Evolutionary conservation across 1,284 basidiomycete genomes (phyloP).

Genomic region (Malassezia dermatis): DNA sequence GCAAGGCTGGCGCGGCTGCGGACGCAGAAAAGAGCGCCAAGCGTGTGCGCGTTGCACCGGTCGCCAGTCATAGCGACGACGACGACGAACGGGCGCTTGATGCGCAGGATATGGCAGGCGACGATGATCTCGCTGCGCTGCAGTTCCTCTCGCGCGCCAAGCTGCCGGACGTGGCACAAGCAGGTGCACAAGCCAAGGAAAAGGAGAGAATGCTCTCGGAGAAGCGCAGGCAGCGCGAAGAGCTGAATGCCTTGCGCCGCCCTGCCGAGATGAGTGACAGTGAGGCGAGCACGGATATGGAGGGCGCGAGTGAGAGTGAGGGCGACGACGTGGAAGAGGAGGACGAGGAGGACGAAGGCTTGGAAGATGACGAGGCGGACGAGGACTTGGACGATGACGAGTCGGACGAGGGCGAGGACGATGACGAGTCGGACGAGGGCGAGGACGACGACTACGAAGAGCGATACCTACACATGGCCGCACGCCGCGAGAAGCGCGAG

Average conservation of each 20-base stretch:
- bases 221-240: constrained; percentile 11
- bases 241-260: neutral
- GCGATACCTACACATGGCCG: constrained; percentile 20
- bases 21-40: neutral
- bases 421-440: neutral
- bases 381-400: neutral
- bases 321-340: constrained; percentile 17
- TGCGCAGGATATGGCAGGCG: constrained; percentile 14
- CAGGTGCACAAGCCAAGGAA: constrained; percentile 8
- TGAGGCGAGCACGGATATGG: constrained; percentile 60
- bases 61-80: neutral
- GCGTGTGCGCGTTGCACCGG: neutral
- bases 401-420: neutral
- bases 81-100: neutral
- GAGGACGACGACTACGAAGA: constrained; percentile 22
- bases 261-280: constrained; percentile 53
- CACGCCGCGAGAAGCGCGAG: constrained; percentile 21
- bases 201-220: neutral
- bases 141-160: constrained; percentile 9
- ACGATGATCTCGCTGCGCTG: neutral
- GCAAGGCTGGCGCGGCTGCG: neutral
- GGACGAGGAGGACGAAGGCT: constrained; percentile 1
- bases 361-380: neutral
- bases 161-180: constrained; percentile 3
- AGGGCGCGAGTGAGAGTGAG: constrained; percentile 62